These are phyloP conservation scores for Aspergillus jensenii DNA, from an alignment of 2,329 filamentous ascomycete genomes.

Conservation along the genomic window DNA sequence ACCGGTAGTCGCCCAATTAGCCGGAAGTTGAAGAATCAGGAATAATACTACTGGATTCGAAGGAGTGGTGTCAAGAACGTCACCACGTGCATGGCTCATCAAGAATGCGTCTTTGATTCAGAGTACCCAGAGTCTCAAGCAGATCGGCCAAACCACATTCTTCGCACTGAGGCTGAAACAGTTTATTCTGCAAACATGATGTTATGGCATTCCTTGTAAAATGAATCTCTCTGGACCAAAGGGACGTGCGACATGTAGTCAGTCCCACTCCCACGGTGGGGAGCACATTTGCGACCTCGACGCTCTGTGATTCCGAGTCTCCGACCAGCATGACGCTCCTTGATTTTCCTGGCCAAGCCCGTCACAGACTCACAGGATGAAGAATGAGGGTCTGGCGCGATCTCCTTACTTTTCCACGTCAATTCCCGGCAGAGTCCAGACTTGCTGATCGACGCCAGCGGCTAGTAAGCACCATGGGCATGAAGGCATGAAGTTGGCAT, in stretches of 20 bases:
- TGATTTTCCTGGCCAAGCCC: background rate
- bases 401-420: background rate
- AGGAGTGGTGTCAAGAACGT: background rate
- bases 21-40: background rate
- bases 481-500: too few species aligned
- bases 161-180: conserved; percentile 4
- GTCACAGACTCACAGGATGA: background rate
- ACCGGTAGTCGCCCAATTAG: background rate
- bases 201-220: background rate
- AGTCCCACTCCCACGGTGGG: background rate
- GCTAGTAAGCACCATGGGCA: too few species aligned
- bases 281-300: background rate
- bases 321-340: background rate
- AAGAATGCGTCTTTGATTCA: background rate
- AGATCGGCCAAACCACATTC: background rate
- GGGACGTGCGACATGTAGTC: background rate
- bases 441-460: background rate
- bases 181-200: background rate
- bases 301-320: background rate
- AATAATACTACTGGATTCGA: background rate
- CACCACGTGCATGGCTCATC: conserved; percentile 2
- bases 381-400: background rate
- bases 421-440: background rate
- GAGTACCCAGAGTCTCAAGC: background rate
- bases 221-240: background rate